Evolutionary conservation across 2,329 filamentous ascomycete genomes (phyloP).

Genomic region (Colletotrichum costaricense): DNA sequence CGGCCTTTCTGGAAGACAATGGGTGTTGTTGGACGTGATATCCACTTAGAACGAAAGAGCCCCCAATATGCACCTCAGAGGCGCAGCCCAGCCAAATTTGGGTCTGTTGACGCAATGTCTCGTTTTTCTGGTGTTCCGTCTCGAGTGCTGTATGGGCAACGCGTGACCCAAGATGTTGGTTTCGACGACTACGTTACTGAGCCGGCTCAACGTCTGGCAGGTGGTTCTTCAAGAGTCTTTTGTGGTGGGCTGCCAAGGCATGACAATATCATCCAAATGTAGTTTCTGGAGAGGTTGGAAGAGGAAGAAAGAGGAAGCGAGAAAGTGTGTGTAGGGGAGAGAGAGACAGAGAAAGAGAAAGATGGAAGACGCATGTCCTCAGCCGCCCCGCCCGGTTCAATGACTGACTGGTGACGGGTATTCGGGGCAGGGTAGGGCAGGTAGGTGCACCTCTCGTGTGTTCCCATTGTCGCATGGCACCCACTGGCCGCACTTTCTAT

Average conservation of each 20-base stretch:
- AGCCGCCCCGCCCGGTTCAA: constrained; percentile 20
- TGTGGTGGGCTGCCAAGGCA: neutral
- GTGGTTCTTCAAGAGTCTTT: neutral
- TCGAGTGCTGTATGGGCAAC: constrained; percentile 1
- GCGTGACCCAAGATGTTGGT: constrained; percentile 20
- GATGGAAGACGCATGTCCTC: neutral
- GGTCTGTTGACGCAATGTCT: constrained; percentile 27
- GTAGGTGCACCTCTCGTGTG: constrained; percentile 26
- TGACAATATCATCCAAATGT: neutral
- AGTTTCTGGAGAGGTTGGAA: neutral
- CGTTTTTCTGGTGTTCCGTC: constrained; percentile 7
- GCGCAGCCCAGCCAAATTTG: constrained; percentile 4
- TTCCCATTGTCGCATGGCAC: constrained; percentile 28
- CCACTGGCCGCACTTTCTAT: constrained; percentile 14
- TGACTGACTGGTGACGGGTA: constrained; percentile 12
- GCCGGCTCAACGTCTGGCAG: neutral
- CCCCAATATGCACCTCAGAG: constrained; percentile 11
- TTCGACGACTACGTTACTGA: neutral
- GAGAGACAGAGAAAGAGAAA: neutral
- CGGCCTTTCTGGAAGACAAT: constrained; percentile 31
- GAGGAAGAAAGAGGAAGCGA: neutral
- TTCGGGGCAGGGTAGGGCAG: constrained; percentile 18
- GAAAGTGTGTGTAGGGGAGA: neutral
- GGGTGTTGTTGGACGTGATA: constrained; percentile 28
- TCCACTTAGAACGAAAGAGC: constrained; percentile 12